phyloP scores from a whole-genome alignment of 495 filamentous ascomycete species.

The Penicillium canariense region DNA sequence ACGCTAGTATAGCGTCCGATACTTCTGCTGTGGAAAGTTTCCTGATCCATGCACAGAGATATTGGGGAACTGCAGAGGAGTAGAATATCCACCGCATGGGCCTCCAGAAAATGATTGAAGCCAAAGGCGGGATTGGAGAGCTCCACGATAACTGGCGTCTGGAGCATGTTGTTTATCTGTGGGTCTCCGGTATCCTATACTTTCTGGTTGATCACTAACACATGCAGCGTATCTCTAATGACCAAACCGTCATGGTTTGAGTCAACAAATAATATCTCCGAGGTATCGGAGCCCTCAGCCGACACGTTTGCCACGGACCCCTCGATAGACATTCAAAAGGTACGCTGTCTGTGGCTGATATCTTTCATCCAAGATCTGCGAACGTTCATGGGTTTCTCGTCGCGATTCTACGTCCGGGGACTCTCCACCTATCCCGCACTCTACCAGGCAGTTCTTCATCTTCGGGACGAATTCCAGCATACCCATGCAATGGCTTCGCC shows the following conservation, averaged over 20 bases:
- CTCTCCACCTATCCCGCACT: slow-evolving; percentile 15
- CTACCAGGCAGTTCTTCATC: slow-evolving; percentile 20
- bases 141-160: slow-evolving; percentile 28
- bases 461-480: slow-evolving; percentile 18
- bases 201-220: not conserved
- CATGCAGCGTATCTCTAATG: slow-evolving; percentile 26
- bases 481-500: not conserved
- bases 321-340: slow-evolving; percentile 23
- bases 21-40: not conserved
- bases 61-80: slow-evolving; percentile 30
- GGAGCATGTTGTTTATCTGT: slow-evolving; percentile 30
- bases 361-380: slow-evolving; percentile 34
- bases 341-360: slow-evolving; percentile 32
- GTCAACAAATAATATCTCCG: slow-evolving; percentile 21
- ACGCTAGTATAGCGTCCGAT: not conserved
- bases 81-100: slow-evolving; percentile 30
- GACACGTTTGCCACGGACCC: not conserved
- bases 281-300: slow-evolving; percentile 3
- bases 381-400: slow-evolving; percentile 25
- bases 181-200: not conserved
- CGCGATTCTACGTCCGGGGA: slow-evolving; percentile 13
- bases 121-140: slow-evolving; percentile 22
- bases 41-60: slow-evolving; percentile 18
- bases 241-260: slow-evolving; percentile 30
- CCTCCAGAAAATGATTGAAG: slow-evolving; percentile 31